phyloP scores from a whole-genome alignment of 495 filamentous ascomycete genomes.

The Astrothelium subdiscretum region DNA sequence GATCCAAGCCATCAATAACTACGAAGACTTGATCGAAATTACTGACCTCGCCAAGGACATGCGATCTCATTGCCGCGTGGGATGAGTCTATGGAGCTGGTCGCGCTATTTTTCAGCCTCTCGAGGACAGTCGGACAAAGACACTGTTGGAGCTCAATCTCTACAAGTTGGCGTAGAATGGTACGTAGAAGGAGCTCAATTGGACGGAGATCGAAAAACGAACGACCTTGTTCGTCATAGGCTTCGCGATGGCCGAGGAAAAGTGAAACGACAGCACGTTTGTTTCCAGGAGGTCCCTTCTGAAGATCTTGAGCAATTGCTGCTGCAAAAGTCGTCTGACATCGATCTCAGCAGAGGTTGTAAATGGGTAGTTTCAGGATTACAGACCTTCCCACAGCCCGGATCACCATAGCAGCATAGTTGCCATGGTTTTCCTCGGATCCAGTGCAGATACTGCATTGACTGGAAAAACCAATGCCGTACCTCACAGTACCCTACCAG shows the following conservation, averaged over 20 bases:
- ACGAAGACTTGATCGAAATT: background rate
- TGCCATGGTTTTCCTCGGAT: background rate
- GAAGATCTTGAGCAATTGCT: background rate
- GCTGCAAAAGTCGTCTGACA: slow-evolving; percentile 4
- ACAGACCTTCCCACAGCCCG: background rate
- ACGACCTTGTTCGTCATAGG: background rate
- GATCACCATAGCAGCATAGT: slow-evolving; percentile 1
- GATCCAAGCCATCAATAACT: background rate
- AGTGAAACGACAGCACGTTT: background rate
- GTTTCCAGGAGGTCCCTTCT: background rate
- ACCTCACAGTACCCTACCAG: background rate
- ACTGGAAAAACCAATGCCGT: background rate
- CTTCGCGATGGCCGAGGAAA: background rate
- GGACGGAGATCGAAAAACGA: background rate
- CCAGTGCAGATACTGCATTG: slow-evolving; percentile 1
- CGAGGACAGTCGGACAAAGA: background rate
- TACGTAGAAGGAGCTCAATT: background rate
- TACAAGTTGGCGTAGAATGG: slow-evolving; percentile 4
- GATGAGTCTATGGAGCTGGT: background rate
- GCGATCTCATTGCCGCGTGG: background rate
- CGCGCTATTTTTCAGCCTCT: background rate
- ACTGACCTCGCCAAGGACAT: background rate
- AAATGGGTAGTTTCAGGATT: background rate
- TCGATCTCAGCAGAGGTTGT: background rate
- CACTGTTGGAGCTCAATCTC: background rate